Evolutionary conservation across 306 rosid genomes (phyloP).

Genomic region (Quercus bicolor): DNA sequence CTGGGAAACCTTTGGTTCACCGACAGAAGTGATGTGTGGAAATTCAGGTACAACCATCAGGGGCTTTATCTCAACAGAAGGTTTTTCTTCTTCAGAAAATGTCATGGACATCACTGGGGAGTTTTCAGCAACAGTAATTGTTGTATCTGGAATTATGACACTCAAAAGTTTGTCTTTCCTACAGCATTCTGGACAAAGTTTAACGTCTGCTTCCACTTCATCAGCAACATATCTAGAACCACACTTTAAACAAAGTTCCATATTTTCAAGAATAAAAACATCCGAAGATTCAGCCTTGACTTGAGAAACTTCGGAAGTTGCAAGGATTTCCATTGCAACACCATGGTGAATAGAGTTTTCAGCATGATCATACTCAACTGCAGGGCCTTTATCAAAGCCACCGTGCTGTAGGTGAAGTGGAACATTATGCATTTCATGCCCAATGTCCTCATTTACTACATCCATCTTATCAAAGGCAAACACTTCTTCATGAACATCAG

Average conservation of each 20-base stretch:
- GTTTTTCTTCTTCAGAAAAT: slow-evolving; percentile 33
- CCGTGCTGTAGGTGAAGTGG: slow-evolving; percentile 26
- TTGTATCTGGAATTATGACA: slow-evolving; percentile 31
- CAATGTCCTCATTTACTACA: slow-evolving; percentile 37
- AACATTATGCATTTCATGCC: slow-evolving; percentile 29
- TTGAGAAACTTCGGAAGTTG: slow-evolving; percentile 36
- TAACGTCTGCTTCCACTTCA: slow-evolving; percentile 29
- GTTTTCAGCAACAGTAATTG: slow-evolving; percentile 30
- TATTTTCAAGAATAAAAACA: slow-evolving; percentile 33
- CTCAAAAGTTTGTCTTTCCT: slow-evolving; percentile 37
- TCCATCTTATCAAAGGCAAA: slow-evolving; percentile 74
- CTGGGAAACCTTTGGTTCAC: slow-evolving; percentile 32
- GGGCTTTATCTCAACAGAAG: slow-evolving; percentile 27
- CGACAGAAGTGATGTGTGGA: slow-evolving; percentile 27
- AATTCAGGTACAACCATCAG: slow-evolving; percentile 27
- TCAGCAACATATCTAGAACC: slow-evolving; percentile 40
- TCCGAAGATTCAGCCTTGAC: slow-evolving; percentile 37
- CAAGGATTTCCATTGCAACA: slow-evolving; percentile 30
- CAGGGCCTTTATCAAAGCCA: slow-evolving; percentile 29
- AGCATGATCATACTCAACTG: slow-evolving; percentile 23
- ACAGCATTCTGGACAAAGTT: slow-evolving; percentile 60
- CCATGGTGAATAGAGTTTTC: slow-evolving; percentile 32
- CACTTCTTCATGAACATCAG: slow-evolving; percentile 61
- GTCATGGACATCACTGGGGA: slow-evolving; percentile 26
- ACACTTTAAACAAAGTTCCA: slow-evolving; percentile 53